A percentile compares a stretch with the other conserved stretches of the same genome.
These are phyloP conservation scores for Friedmanniomyces endolithicus DNA, from an alignment of 495 filamentous ascomycete genomes.

Conservation along the genomic window DNA sequence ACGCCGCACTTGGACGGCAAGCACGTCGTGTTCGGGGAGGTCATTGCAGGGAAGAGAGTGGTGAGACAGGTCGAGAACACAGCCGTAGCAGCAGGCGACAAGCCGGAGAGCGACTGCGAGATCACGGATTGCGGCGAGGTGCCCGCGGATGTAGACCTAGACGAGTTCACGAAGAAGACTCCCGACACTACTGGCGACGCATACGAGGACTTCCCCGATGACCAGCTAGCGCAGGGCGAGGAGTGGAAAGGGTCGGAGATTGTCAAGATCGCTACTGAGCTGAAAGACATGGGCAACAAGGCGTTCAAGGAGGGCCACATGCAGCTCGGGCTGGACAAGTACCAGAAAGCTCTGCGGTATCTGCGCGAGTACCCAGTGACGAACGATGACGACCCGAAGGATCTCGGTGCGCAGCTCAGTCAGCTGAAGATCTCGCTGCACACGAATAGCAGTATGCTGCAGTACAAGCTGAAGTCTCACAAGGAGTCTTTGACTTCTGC, in stretches of 20 bases:
- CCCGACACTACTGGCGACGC: constrained; percentile 76
- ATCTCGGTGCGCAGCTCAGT: constrained; percentile 53
- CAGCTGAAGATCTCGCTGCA: constrained; percentile 64
- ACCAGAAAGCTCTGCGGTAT: constrained; percentile 94
- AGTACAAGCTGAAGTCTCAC: constrained; percentile 64
- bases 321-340: constrained; percentile 71
- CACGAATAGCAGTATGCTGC: constrained; percentile 65
- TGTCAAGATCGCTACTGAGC: constrained; percentile 65
- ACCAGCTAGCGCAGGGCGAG: constrained; percentile 40
- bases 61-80: constrained; percentile 85
- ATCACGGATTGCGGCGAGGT: constrained; percentile 86
- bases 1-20: constrained; percentile 93
- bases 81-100: constrained; percentile 61
- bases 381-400: constrained; percentile 51
- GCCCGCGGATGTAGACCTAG: constrained; percentile 48
- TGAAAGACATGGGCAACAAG: constrained; percentile 85
- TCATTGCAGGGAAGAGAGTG: constrained; percentile 81
- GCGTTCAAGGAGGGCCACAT: constrained; percentile 74
- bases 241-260: constrained; percentile 52
- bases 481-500: constrained; percentile 57
- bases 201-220: constrained; percentile 94
- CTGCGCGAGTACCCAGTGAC: constrained; percentile 74
- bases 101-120: constrained; percentile 57
- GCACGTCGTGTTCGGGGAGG: constrained; percentile 97
- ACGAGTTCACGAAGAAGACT: constrained; percentile 45